These are phyloP conservation scores for Fusarium verrucosum DNA, from an alignment of 2,329 filamentous ascomycete genomes.

Conservation along the genomic window DNA sequence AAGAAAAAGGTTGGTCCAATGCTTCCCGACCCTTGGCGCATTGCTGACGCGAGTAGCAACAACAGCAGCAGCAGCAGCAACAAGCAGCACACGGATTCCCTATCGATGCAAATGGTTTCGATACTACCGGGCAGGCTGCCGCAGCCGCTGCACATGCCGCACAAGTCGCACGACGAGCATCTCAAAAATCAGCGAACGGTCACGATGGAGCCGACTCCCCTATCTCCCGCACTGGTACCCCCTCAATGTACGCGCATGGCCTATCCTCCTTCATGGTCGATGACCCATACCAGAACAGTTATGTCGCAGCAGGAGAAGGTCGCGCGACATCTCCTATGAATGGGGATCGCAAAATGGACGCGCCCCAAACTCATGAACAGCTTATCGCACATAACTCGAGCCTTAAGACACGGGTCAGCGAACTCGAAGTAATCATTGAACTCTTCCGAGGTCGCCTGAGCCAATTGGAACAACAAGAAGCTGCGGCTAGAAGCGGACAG, in stretches of 20 bases:
- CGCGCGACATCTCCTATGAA: slow-evolving; percentile 61
- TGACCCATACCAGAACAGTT: slow-evolving; percentile 70
- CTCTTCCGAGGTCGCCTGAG: slow-evolving; percentile 78
- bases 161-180: slow-evolving; percentile 65
- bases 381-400: slow-evolving; percentile 82
- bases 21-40: background rate
- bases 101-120: slow-evolving; percentile 68
- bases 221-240: slow-evolving; percentile 81
- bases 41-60: slow-evolving; percentile 28
- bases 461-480: slow-evolving; percentile 82
- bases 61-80: slow-evolving; percentile 48
- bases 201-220: slow-evolving; percentile 81
- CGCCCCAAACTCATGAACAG: slow-evolving; percentile 81
- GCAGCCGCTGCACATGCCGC: slow-evolving; percentile 64
- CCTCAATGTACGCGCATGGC: slow-evolving; percentile 77
- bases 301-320: slow-evolving; percentile 62
- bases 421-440: slow-evolving; percentile 94
- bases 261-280: slow-evolving; percentile 83
- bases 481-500: slow-evolving; percentile 68
- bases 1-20: slow-evolving; percentile 76
- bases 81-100: slow-evolving; percentile 55
- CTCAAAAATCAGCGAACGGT: slow-evolving; percentile 75
- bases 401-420: slow-evolving; percentile 93
- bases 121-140: slow-evolving; percentile 57
- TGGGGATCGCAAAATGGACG: slow-evolving; percentile 72